A percentile compares a stretch with the other conserved stretches of the same genome.
phyloP scores from a whole-genome alignment of 805 yeast species.

The Cyberlindnera mississippiensis region DNA sequence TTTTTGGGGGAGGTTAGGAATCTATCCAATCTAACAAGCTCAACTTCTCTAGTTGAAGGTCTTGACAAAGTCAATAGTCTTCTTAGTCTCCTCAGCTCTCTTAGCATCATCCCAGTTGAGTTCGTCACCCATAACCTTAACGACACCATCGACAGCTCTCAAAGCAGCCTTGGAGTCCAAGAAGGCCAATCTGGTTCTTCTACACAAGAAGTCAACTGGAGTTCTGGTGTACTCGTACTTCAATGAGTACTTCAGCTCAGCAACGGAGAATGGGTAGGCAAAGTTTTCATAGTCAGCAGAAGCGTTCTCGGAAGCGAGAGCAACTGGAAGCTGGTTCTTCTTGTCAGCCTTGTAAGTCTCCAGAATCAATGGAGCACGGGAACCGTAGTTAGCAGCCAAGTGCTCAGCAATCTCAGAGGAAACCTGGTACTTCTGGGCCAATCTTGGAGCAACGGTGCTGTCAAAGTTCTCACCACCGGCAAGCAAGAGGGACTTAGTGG shows the following conservation, averaged over 20 bases:
- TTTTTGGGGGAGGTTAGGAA: too few relatives aligned
- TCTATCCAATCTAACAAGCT: too few relatives aligned
- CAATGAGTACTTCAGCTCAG: conserved; percentile 80
- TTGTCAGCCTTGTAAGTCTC: conserved; percentile 48
- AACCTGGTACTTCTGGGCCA: conserved; percentile 72
- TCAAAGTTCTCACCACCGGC: conserved; percentile 83
- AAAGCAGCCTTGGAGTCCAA: conserved; percentile 83
- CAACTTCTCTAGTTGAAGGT: conserved; percentile 29
- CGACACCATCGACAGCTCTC: conserved; percentile 77
- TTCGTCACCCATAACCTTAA: conserved; percentile 78
- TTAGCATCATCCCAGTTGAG: conserved; percentile 65
- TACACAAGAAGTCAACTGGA: conserved; percentile 84
- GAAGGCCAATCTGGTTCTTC: conserved; percentile 92
- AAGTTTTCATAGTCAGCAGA: conserved; percentile 44
- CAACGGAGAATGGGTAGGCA: conserved; percentile 85
- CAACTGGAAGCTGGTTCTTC: conserved; percentile 58
- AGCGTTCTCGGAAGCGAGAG: conserved; percentile 43
- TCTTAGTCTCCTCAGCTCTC: conserved; percentile 48
- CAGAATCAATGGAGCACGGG: conserved; percentile 77
- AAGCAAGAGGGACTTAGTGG: conserved; percentile 46
- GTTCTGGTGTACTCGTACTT: conserved; percentile 82
- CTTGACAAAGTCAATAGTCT: conserved; percentile 55
- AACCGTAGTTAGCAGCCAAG: conserved; percentile 83
- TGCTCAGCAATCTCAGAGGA: conserved; percentile 76
- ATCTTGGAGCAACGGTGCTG: conserved; percentile 66